Base-by-base conservation (phyloP, 2,329 filamentous ascomycete species). In the Mollisia scopiformis region DNA sequence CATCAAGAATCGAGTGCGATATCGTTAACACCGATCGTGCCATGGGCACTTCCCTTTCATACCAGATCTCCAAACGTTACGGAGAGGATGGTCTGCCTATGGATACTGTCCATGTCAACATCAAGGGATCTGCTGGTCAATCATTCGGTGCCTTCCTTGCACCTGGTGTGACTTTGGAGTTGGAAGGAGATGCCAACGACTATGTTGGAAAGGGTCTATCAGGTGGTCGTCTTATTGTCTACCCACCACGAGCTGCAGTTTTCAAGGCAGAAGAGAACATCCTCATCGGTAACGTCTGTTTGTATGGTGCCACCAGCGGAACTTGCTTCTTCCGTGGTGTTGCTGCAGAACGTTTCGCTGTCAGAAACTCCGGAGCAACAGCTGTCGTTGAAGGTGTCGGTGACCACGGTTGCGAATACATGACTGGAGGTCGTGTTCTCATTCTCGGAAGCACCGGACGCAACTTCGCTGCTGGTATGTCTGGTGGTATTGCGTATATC, bases 381-480 rank as follows among this genome's bases (percentile, higher is more conserved):
- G 93, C 94, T n/a, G 91, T 98, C 66, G 93, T 97, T 64, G 94
- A 98, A 78, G 94, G 94, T 79, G 86, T 96, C 67, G 94, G 94
- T 82, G 94, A 98, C 76, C 94, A 98, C 75, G 91, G 92, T 65
- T 97, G 93, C 75, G 94, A 98, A 83, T 98, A 98, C 85, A 98
- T 98, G 94, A 97, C 94, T 72, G 94, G 94, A 75, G 94, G 94
- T 74, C 92, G 93, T 73, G 84, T 97, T 54, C 81, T 98, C 66
- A 85, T 96, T 72, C 84, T 98, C 51, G 94, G 94, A 61, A 87
- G 86, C 71, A 97, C 93, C 73, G 94, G 94, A 49, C 93, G 94
- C 70, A 98, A 98, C 83, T 98, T 98, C 73, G 94, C 93, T 70
- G 94, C 94, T 63, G 94, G 94, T 83, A 98, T 98, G 94, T 97